phyloP scores from a whole-genome alignment of 2,329 filamentous ascomycete genomes.

The Sarocladium strictum region DNA sequence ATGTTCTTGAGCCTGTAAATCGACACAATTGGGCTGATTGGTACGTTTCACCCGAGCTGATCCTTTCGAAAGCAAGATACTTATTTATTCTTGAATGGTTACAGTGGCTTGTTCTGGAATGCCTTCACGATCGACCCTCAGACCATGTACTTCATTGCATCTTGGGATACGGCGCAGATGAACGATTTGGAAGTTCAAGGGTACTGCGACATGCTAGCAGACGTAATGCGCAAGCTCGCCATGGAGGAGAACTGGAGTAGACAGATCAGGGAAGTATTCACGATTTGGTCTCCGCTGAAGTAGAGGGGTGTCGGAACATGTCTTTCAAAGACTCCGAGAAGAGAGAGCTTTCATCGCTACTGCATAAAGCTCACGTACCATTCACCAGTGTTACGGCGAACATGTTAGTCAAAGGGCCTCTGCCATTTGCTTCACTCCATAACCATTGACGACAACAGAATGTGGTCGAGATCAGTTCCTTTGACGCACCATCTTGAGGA shows the following conservation, averaged over 20 bases:
- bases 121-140: conserved; percentile 28
- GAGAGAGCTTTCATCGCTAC: no score
- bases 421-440: no score
- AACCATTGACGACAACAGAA: no score
- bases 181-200: conserved; percentile 24
- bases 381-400: no score
- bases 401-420: no score
- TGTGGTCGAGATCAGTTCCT: no score
- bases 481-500: no score
- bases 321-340: no score
- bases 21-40: conserved; percentile 33
- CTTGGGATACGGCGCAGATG: conserved; percentile 35
- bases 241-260: conserved; percentile 22
- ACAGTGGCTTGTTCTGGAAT: conserved; percentile 32
- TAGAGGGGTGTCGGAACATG: no score
- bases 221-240: conserved; percentile 23
- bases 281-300: background rate
- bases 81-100: background rate
- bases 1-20: conserved; percentile 21
- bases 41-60: conserved; percentile 18
- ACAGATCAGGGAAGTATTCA: conserved; percentile 21
- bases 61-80: background rate
- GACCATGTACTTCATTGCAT: conserved; percentile 29
- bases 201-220: conserved; percentile 23
- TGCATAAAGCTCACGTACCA: no score